A percentile compares a stretch with the other conserved stretches of the same genome.
These are phyloP conservation scores for Tolypocladium capitatum DNA, from an alignment of 2,329 filamentous ascomycete species.

Conservation along the genomic window DNA sequence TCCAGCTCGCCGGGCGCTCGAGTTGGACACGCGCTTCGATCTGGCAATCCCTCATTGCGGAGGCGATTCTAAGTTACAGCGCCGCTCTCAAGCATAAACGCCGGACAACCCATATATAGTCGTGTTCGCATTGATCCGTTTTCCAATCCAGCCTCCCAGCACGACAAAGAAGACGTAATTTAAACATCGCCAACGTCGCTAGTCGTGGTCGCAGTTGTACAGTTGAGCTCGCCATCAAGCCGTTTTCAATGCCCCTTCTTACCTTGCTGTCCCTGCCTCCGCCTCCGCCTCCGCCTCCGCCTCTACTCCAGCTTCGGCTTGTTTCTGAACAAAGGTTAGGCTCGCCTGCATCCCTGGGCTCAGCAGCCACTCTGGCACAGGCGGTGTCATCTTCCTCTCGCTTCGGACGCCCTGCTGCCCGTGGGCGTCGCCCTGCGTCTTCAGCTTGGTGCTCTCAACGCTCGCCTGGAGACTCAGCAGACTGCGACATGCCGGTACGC, in stretches of 20 bases:
- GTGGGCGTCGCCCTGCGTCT: neutral
- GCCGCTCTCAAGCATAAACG: neutral
- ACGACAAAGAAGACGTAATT: neutral
- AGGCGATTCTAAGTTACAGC: neutral
- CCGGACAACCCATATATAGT: neutral
- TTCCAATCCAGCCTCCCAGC: neutral
- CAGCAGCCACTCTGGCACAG: constrained; percentile 48
- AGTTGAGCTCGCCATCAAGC: neutral
- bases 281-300: neutral
- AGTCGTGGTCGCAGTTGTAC: neutral
- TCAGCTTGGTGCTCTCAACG: constrained; percentile 20
- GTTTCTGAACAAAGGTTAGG: constrained; percentile 4
- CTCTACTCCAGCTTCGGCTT: neutral
- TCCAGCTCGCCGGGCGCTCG: neutral
- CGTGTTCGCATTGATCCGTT: neutral
- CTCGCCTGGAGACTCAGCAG: constrained; percentile 38
- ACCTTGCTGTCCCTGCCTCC: neutral
- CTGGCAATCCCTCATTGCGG: neutral
- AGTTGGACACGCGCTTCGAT: neutral
- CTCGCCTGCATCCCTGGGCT: constrained; percentile 37
- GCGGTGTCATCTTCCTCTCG: constrained; percentile 41
- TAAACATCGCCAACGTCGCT: neutral
- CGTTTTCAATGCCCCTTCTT: neutral
- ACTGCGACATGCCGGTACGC: constrained; percentile 30
- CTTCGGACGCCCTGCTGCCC: neutral